Evolutionary conservation across 2,329 filamentous ascomycete species (phyloP).

Genomic region (Botrytis hyacinthi): DNA sequence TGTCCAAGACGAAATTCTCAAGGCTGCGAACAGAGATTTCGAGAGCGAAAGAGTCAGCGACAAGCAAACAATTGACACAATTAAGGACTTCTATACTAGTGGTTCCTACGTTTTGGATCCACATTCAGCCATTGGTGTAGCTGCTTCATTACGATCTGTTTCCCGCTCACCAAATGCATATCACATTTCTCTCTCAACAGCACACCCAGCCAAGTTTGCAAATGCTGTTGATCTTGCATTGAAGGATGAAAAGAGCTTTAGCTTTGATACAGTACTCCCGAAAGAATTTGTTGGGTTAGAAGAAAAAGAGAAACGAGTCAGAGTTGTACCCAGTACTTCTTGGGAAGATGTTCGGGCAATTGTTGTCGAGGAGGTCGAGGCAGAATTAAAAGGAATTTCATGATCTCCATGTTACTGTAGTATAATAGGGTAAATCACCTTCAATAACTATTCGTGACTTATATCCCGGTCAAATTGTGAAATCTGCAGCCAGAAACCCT

Average conservation of each 20-base stretch:
- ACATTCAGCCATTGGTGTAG: constrained; percentile 84
- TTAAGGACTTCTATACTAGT: constrained; percentile 52
- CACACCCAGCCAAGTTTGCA: constrained; percentile 93
- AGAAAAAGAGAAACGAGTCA: constrained; percentile 71
- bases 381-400: constrained; percentile 49
- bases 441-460: not conserved
- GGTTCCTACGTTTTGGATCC: constrained; percentile 79
- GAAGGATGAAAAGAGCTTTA: constrained; percentile 66
- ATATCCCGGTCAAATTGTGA: not conserved
- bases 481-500: not conserved
- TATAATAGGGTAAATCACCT: not conserved
- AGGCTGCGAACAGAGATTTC: constrained; percentile 70
- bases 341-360: constrained; percentile 75
- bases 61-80: constrained; percentile 65
- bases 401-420: constrained; percentile 21
- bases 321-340: constrained; percentile 53
- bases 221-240: constrained; percentile 80
- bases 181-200: constrained; percentile 84
- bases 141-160: constrained; percentile 70
- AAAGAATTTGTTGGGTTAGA: constrained; percentile 78
- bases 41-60: constrained; percentile 74
- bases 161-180: constrained; percentile 50
- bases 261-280: constrained; percentile 76
- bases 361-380: constrained; percentile 70
- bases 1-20: constrained; percentile 72